Conservation (phyloP, 257 asterid genomes). For the Fraxinus pennsylvanica region DNA sequence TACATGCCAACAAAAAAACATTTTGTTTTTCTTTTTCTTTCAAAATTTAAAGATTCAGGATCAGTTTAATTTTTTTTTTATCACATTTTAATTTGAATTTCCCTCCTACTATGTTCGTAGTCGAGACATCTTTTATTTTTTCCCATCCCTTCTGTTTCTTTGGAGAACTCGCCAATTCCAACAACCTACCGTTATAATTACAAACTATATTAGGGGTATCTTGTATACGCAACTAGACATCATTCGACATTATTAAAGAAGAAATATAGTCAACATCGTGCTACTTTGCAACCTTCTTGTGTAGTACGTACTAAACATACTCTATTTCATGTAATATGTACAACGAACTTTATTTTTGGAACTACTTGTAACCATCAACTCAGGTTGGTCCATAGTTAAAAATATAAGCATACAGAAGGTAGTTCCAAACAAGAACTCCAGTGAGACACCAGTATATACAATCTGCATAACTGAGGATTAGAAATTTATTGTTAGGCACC, state of each 20-base stretch:
- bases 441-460: slow-evolving; percentile 96
- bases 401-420: slow-evolving; percentile 64
- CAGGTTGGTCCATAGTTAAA: slow-evolving; percentile 20
- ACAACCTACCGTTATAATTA: no score
- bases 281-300: neutral
- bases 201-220: neutral
- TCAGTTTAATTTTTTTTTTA: neutral
- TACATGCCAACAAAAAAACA: neutral
- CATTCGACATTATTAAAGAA: neutral
- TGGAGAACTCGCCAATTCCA: neutral
- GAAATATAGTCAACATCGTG: neutral
- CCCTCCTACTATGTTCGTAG: neutral
- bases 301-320: neutral
- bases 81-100: neutral
- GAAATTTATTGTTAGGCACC: slow-evolving; percentile 58
- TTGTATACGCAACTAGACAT: neutral
- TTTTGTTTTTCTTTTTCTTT: neutral
- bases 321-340: neutral
- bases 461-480: slow-evolving; percentile 64
- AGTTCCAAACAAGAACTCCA: slow-evolving; percentile 91
- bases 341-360: neutral
- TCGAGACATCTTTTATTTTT: no score
- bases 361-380: neutral
- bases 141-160: neutral
- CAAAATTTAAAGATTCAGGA: neutral